phyloP scores from a whole-genome alignment of 345 rosid species.

The Boechera divaricarpa region DNA sequence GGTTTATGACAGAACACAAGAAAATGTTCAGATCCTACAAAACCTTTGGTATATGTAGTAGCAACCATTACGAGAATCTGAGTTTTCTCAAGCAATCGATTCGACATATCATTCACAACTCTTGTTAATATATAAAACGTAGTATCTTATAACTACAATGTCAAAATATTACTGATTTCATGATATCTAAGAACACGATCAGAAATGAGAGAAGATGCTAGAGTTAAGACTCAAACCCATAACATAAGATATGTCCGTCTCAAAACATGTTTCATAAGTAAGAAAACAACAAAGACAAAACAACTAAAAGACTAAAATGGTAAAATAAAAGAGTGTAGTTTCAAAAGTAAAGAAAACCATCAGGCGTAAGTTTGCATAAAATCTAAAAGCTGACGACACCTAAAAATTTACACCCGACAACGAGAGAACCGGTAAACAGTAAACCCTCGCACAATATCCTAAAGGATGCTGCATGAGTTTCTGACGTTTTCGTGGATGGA shows the following conservation, averaged over 20 bases:
- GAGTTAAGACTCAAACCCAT: slow-evolving; percentile 23
- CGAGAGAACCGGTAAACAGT: slow-evolving; percentile 25
- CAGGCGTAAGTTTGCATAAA: slow-evolving; percentile 38
- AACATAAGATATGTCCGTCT: slow-evolving; percentile 25
- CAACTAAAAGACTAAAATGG: slow-evolving; percentile 22
- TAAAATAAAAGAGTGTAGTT: slow-evolving; percentile 27
- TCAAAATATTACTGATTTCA: not conserved
- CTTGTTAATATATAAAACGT: no score
- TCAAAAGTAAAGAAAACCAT: slow-evolving; percentile 6
- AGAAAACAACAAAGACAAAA: slow-evolving; percentile 30
- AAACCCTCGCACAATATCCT: not conserved
- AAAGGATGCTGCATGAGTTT: slow-evolving; percentile 10
- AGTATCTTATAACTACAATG: not conserved
- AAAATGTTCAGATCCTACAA: slow-evolving; percentile 8
- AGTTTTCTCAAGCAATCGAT: not conserved
- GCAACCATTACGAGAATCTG: not conserved
- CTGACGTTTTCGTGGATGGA: slow-evolving; percentile 12
- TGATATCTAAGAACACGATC: slow-evolving; percentile 7
- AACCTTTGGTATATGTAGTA: not conserved
- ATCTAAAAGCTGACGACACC: slow-evolving; percentile 41
- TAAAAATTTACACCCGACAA: slow-evolving; percentile 45
- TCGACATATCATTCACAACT: not conserved
- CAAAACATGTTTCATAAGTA: slow-evolving; percentile 28
- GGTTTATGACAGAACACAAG: slow-evolving; percentile 8
- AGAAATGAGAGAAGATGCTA: not conserved